These are phyloP conservation scores for Phialophora expanda DNA, from an alignment of 2,329 filamentous ascomycete species.

Conservation along the genomic window DNA sequence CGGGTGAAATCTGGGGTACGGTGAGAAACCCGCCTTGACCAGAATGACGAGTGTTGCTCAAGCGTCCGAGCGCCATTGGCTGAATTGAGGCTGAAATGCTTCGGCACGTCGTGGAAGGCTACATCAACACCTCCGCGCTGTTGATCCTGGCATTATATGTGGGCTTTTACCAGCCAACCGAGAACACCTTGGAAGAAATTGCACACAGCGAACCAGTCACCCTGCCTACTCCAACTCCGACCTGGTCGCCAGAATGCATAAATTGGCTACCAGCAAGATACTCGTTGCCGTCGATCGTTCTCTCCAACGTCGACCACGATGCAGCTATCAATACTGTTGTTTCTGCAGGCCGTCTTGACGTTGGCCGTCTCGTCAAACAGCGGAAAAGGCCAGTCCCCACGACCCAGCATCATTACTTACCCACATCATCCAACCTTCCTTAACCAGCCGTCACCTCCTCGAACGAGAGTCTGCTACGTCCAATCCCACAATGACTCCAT, in stretches of 20 bases:
- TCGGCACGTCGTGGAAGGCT: background rate
- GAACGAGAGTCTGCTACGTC: background rate
- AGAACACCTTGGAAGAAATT: background rate
- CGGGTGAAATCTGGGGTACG: background rate
- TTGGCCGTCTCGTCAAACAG: background rate
- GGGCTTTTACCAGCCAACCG: background rate
- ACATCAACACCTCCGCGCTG: background rate
- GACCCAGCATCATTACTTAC: background rate
- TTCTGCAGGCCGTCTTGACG: background rate
- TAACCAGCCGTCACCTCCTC: background rate
- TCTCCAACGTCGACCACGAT: background rate
- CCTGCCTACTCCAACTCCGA: background rate
- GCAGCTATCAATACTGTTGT: background rate
- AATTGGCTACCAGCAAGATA: background rate
- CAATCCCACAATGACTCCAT: background rate
- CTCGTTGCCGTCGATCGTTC: background rate
- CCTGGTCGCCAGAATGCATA: background rate
- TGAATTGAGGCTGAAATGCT: constrained; percentile 1
- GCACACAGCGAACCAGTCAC: background rate
- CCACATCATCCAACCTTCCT: background rate
- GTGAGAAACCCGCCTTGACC: background rate
- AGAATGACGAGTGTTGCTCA: background rate
- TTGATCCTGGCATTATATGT: background rate
- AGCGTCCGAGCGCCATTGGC: background rate
- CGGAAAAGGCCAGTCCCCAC: background rate